Percentiles rank a stretch among this genome's conserved stretches.
These are phyloP conservation scores for Euphrasia confusa DNA, from an alignment of 257 asterid species.

Conservation along the genomic window DNA sequence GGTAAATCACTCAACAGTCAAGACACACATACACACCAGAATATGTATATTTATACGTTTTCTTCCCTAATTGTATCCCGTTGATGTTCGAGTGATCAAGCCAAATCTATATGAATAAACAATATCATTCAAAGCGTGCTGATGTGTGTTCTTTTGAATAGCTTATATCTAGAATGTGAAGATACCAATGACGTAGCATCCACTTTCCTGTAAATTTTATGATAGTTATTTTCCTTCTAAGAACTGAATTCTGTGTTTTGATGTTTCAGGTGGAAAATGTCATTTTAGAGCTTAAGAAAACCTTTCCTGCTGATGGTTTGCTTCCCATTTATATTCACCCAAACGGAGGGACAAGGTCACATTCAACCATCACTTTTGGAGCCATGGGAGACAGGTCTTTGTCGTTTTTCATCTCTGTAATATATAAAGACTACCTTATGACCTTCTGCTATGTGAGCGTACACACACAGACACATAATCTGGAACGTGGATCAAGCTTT, in stretches of 20 bases:
- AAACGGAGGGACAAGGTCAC: constrained; percentile 57
- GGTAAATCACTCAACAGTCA: constrained; percentile 29
- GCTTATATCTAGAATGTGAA: constrained; percentile 3
- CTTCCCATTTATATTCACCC: constrained; percentile 95
- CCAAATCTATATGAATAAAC: constrained; percentile 16
- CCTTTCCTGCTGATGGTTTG: constrained; percentile 90
- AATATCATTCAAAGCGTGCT: constrained; percentile 16
- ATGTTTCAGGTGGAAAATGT: constrained; percentile 84
- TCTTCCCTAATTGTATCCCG: neutral
- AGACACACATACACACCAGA: neutral
- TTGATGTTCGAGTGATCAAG: constrained; percentile 7
- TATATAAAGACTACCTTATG: constrained; percentile 10
- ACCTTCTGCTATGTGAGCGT: constrained; percentile 3
- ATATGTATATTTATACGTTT: neutral
- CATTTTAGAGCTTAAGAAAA: constrained; percentile 75
- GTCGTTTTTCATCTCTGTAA: constrained; percentile 21
- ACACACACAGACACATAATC: neutral
- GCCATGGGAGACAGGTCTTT: constrained; percentile 99
- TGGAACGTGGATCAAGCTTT: constrained; percentile 13
- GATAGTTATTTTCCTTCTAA: constrained; percentile 20
- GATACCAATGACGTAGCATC: neutral
- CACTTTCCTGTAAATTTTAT: constrained; percentile 13
- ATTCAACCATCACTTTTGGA: constrained; percentile 93
- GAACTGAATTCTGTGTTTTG: constrained; percentile 20
- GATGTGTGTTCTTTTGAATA: constrained; percentile 10